Conservation (phyloP, 2,329 filamentous ascomycete species). For the Stagonosporopsis cucurbitacearum region DNA sequence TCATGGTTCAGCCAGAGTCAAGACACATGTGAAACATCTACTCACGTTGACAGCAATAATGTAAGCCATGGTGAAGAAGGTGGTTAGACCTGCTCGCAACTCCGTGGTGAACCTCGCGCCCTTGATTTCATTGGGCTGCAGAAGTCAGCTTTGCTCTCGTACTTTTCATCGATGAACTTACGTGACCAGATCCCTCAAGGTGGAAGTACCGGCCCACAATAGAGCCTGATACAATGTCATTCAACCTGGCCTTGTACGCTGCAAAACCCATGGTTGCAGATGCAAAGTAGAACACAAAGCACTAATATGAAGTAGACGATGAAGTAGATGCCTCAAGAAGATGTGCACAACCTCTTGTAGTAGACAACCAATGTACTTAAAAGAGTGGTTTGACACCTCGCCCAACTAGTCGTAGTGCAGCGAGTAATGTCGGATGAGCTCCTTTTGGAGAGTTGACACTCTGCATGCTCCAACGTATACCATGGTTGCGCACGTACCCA, state of each 20-base stretch:
- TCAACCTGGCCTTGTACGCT: slow-evolving; percentile 29
- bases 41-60: slow-evolving; percentile 70
- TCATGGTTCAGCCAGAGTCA: slow-evolving; percentile 16
- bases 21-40: slow-evolving; percentile 40
- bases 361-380: slow-evolving; percentile 18
- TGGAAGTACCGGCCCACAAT: slow-evolving; percentile 63
- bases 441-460: slow-evolving; percentile 18
- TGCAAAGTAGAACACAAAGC: neutral
- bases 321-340: slow-evolving; percentile 10
- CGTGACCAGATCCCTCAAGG: slow-evolving; percentile 82
- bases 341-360: slow-evolving; percentile 8
- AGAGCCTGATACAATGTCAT: slow-evolving; percentile 43
- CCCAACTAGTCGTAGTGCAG: slow-evolving; percentile 14
- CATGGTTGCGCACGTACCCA: slow-evolving; percentile 14
- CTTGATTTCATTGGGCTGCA: slow-evolving; percentile 71
- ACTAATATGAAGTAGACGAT: neutral
- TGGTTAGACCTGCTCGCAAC: slow-evolving; percentile 81
- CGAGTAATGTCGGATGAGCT: slow-evolving; percentile 18
- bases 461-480: slow-evolving; percentile 11
- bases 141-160: slow-evolving; percentile 19
- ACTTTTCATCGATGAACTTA: slow-evolving; percentile 55
- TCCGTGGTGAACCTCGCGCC: slow-evolving; percentile 83
- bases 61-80: slow-evolving; percentile 58
- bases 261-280: slow-evolving; percentile 17
- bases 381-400: slow-evolving; percentile 14